Evolutionary conservation across 2,329 filamentous ascomycete genomes (phyloP), one percentile per base, ranked within the genome.

Genomic region (Xylariaceae sp.): DNA sequence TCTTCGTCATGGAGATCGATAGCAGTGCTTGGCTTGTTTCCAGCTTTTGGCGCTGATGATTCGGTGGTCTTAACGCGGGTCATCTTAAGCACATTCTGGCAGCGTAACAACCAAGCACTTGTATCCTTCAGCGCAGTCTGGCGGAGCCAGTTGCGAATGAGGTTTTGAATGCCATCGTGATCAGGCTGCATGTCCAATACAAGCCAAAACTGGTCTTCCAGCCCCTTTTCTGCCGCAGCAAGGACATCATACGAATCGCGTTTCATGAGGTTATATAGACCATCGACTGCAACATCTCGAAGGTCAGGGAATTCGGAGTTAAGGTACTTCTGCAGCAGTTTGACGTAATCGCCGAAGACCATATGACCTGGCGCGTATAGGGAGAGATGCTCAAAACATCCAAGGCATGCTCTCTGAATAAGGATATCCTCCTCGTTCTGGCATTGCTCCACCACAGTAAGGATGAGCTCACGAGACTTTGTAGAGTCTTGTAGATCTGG

Each of bases 1-100:
- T 99, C 95, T 72, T 99, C 94, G 71, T 99, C 94, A 63, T 93
- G 89, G 0, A 97, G 76, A 67, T 99, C 94, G n/a, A 90, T 81
- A 10, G 83, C 79, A 3, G 80, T 78, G 8, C 77, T 80, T 5
- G 75, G 72, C 67, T 78, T 82, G 9, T 77, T 73, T 3, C 78
- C 75, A 9, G 73, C 71, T 15, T 75, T 75, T 4, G 75, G 71
- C 0, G 78, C 23, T 30, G 23, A 72, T 52, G 78, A 79, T 34
- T 84, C 81, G 48, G 85, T 82, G 1, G 77, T 75, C 69, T 88
- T 89, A 35, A 83, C 81, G 64, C 90, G 86, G 0, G 90, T 96
- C 81, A 95, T 95, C 42, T 90, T 94, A 63, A 97, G 82, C 9
- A 97, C 89, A 23, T 84, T 86, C 68, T 97, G 94, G 71, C 92